phyloP scores from a whole-genome alignment of 2,329 filamentous ascomycete genomes.

The Aspergillus hortae region DNA sequence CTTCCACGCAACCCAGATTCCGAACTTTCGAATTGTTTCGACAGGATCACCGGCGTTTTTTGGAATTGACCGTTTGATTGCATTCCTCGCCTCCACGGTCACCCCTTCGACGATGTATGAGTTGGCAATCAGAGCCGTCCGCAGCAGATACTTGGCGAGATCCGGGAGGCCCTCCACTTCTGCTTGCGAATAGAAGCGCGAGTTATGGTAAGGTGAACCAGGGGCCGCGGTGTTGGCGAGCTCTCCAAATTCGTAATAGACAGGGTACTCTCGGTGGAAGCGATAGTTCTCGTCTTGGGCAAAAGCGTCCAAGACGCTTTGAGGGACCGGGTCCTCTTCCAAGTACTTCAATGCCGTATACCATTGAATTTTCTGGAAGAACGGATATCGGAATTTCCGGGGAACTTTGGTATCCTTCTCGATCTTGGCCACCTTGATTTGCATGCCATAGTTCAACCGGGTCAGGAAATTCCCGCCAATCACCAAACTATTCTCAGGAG shows the following conservation, averaged over 20 bases:
- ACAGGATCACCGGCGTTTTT: slow-evolving; percentile 60
- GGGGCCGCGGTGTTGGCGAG: slow-evolving; percentile 49
- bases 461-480: slow-evolving; percentile 70
- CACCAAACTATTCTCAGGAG: slow-evolving; percentile 64
- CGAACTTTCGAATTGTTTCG: slow-evolving; percentile 58
- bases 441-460: slow-evolving; percentile 62
- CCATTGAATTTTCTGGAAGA: slow-evolving; percentile 69
- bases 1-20: slow-evolving; percentile 66
- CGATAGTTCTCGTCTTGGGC: slow-evolving; percentile 50
- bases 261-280: slow-evolving; percentile 53
- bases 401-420: slow-evolving; percentile 66
- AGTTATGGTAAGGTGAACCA: slow-evolving; percentile 54
- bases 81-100: slow-evolving; percentile 55
- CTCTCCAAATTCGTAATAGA: slow-evolving; percentile 58
- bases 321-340: slow-evolving; percentile 61
- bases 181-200: slow-evolving; percentile 60
- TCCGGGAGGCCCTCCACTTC: slow-evolving; percentile 60
- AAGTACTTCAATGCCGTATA: slow-evolving; percentile 63
- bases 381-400: slow-evolving; percentile 63
- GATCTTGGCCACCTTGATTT: slow-evolving; percentile 62
- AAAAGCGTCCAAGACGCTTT: slow-evolving; percentile 53
- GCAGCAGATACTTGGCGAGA: slow-evolving; percentile 58
- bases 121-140: slow-evolving; percentile 59
- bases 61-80: slow-evolving; percentile 60
- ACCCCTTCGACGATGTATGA: slow-evolving; percentile 59